Conservation (phyloP, 805 yeast genomes). For the Yarrowia porcina region DNA sequence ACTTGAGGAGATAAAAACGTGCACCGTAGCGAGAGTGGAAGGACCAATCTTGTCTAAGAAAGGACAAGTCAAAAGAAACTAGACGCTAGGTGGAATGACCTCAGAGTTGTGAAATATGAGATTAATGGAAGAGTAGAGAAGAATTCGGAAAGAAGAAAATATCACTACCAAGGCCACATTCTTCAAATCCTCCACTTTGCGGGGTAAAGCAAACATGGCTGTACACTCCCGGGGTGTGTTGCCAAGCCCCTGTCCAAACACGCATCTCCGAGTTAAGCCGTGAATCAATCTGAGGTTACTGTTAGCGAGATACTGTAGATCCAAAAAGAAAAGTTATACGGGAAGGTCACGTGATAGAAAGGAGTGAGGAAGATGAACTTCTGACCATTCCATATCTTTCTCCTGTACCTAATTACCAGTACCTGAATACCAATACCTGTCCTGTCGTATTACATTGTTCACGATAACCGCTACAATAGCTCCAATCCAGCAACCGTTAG, state of each 20-base stretch:
- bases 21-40: conserved; percentile 11
- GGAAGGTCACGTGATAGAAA: background rate
- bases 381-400: no score
- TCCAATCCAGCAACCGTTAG: background rate
- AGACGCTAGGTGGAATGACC: background rate
- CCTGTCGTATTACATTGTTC: no score
- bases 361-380: no score
- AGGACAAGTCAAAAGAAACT: background rate
- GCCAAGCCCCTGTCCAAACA: conserved; percentile 20
- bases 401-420: no score
- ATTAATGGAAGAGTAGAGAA: background rate
- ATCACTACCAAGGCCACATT: background rate
- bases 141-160: background rate
- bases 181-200: background rate
- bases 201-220: conserved; percentile 7
- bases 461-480: background rate
- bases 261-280: conserved; percentile 15
- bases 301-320: background rate
- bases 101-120: background rate
- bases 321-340: background rate
- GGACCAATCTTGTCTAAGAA: background rate
- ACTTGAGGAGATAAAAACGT: conserved; percentile 17
- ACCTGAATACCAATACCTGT: no score
- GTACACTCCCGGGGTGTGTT: background rate
- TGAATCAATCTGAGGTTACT: background rate